Conservation (phyloP, 345 rosid genomes). For the Gynandropsis gynandra region DNA sequence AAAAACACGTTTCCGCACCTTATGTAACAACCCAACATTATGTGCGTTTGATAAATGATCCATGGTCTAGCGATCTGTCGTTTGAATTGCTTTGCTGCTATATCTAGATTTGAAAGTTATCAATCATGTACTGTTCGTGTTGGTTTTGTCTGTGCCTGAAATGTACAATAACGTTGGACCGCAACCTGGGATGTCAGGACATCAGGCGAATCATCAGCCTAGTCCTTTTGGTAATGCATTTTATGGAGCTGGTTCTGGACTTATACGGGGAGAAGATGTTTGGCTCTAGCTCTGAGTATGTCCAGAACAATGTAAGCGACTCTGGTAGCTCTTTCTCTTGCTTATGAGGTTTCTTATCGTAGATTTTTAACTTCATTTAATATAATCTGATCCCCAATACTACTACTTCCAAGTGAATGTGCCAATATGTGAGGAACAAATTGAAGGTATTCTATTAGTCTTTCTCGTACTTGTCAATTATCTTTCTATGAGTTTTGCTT, state of each 20-base stretch:
- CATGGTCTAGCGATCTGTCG: too few relatives aligned
- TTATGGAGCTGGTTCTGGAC: conserved; percentile 75
- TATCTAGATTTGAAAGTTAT: too few relatives aligned
- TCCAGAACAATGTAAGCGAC: conserved; percentile 74
- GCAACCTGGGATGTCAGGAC: conserved; percentile 56
- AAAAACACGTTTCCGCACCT: too few relatives aligned
- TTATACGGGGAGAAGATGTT: conserved; percentile 68
- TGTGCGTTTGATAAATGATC: too few relatives aligned
- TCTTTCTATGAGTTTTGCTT: conserved; percentile 15
- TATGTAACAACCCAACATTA: too few relatives aligned
- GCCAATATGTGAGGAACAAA: conserved; percentile 93
- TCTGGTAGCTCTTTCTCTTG: background rate
- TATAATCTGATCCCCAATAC: conserved; percentile 97
- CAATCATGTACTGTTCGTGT: too few relatives aligned
- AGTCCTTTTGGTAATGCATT: conserved; percentile 71
- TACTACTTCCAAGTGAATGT: conserved; percentile 98
- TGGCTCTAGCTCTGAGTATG: conserved; percentile 81
- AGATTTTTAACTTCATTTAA: too few relatives aligned
- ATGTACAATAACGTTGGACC: conserved; percentile 55
- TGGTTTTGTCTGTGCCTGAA: conserved; percentile 21
- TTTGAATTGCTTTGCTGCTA: too few relatives aligned
- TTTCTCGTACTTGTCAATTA: background rate
- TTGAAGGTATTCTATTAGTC: conserved; percentile 44
- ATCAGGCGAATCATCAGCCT: conserved; percentile 44
- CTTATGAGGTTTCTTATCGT: too few relatives aligned